A percentile compares a stretch with the other conserved stretches of the same genome.
These are phyloP conservation scores for Aspergillus campestris DNA, from an alignment of 495 filamentous ascomycete genomes.

Conservation along the genomic window DNA sequence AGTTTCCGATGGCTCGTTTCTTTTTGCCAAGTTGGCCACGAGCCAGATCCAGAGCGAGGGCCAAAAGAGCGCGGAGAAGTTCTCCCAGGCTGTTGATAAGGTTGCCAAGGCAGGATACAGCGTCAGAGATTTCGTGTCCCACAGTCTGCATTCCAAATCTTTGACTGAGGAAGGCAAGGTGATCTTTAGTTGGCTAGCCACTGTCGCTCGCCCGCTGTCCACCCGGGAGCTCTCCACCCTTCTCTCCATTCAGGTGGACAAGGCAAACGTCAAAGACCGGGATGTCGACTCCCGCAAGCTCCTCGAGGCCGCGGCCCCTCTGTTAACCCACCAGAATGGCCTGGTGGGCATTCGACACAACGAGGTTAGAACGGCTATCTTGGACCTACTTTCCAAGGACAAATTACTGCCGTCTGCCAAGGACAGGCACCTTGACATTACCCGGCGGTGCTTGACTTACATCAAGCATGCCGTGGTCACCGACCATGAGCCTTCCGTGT, in stretches of 20 bases:
- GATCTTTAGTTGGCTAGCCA: constrained; percentile 26
- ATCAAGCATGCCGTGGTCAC: constrained; percentile 19
- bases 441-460: constrained; percentile 23
- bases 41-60: constrained; percentile 18
- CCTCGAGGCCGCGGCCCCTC: constrained; percentile 18
- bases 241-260: constrained; percentile 21
- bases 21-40: constrained; percentile 30
- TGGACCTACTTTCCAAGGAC: constrained; percentile 22
- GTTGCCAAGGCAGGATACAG: constrained; percentile 17
- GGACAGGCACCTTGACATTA: constrained; percentile 25
- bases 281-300: constrained; percentile 12
- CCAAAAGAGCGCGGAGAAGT: constrained; percentile 8
- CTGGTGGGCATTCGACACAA: constrained; percentile 28
- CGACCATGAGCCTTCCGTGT: constrained; percentile 22
- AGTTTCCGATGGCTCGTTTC: constrained; percentile 27
- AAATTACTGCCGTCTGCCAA: constrained; percentile 20
- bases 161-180: constrained; percentile 19
- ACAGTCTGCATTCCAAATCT: constrained; percentile 9
- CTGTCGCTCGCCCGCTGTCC: constrained; percentile 23
- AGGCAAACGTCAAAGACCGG: constrained; percentile 17
- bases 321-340: constrained; percentile 27
- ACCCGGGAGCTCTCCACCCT: constrained; percentile 19
- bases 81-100: constrained; percentile 17
- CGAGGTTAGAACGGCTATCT: constrained; percentile 20
- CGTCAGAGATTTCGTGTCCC: constrained; percentile 23